Evolutionary conservation across 2,329 filamentous ascomycete species (phyloP), one percentile per base, ranked within the genome.

Genomic region (Endoconidiophora polonica): DNA sequence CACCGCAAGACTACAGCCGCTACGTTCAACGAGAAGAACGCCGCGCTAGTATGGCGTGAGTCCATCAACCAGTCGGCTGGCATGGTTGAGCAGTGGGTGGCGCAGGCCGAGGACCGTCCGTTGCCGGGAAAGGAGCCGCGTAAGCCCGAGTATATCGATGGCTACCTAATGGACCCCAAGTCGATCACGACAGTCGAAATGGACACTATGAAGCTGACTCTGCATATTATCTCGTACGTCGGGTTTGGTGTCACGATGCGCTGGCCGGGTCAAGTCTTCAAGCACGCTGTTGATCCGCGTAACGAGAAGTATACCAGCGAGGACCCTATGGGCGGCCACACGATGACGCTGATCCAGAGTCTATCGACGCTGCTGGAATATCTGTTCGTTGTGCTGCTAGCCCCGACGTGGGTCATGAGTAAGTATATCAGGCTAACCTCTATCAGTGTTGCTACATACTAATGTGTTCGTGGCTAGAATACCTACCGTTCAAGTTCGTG

Each of bases 1-100:
- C 83, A 90, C 61, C 74, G 83, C 54, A 86, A 83, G 63, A 72
- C 79, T 41, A 81, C 78, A 0, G 75, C 79, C 24, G 77, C 82
- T 0, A 76, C 76, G 3, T 88, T 90, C 62, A 85, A 81, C 52
- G 84, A 90, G 65, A 78, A 73, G 64, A 88, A 86, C 61, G 80
- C 84, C 51, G 68, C 71, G 12, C 61, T 83, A 23, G 77, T 83
- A 1, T 85, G 79, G 62, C 65, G 65, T 6, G 79, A 84, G 59
- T 70, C 73, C 1, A 66, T 82, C 20, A 56, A 58, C 7, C 83
- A 88, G 65, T 74, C 81, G 0, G 65, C 73, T 54, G 70, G 72
- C 10, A 73, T 85, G 73, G 58, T 83, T 26, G 60, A 63, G 36
- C 67, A 69, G 44, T 84, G 79, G 77, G 63, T 73, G 4, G 67